A percentile compares a stretch with the other conserved stretches of the same genome.
Evolutionary conservation across 192 early-diverging fungal genomes (phyloP).

Genomic region (Umbelopsis sp.): DNA sequence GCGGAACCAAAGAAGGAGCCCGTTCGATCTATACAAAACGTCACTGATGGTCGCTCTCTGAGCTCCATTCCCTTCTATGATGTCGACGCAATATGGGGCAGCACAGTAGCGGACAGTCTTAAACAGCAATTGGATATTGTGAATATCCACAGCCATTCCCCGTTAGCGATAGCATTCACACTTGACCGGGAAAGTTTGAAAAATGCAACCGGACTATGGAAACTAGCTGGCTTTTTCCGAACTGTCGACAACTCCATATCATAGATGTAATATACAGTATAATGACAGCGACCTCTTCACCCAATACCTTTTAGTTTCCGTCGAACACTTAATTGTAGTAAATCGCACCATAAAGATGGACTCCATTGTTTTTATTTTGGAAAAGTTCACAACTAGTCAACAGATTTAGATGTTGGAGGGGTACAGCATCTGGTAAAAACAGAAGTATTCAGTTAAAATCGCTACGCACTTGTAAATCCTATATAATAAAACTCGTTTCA

Average conservation of each 20-base stretch:
- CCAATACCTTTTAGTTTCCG: not conserved
- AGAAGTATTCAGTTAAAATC: not conserved
- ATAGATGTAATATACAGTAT: not conserved
- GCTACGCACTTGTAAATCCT: not conserved
- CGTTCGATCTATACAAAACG: not conserved
- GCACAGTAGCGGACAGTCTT: not conserved
- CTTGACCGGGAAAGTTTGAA: not conserved
- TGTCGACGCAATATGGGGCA: not conserved
- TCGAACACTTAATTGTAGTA: not conserved
- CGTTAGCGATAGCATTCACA: not conserved
- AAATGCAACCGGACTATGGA: not conserved
- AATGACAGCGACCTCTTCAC: not conserved
- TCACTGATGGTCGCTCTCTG: not conserved
- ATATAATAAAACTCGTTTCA: not conserved
- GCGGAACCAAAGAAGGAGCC: too few species aligned
- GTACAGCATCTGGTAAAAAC: conserved; percentile 83
- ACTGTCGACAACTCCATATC: not conserved
- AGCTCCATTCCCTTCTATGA: not conserved
- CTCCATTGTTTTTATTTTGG: conserved; percentile 16
- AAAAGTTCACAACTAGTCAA: conserved; percentile 10
- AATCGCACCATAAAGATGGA: not conserved
- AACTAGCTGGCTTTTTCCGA: not conserved
- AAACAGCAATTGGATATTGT: not conserved
- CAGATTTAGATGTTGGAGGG: conserved; percentile 67
- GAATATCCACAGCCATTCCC: too few species aligned